Evolutionary conservation across 1,139 yeast genomes (phyloP).

Genomic region (Geotrichum restrictum): DNA sequence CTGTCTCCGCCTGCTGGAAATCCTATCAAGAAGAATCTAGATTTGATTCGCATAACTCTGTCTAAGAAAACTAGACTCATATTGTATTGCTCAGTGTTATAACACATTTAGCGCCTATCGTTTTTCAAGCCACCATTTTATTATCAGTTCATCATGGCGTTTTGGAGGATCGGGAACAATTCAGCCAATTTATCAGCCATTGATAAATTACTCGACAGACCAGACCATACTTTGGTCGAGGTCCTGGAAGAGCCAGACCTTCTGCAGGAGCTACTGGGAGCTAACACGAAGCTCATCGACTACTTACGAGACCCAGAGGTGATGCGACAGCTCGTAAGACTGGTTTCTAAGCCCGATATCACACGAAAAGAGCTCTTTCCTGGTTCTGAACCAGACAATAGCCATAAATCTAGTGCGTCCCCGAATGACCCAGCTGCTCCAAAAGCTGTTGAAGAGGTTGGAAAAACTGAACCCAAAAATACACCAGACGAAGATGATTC

Average conservation of each 20-base stretch:
- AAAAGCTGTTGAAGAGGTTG: constrained; percentile 14
- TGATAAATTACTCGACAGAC: constrained; percentile 63
- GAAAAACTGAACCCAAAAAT: background rate
- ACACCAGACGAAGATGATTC: background rate
- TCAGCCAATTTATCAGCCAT: constrained; percentile 73
- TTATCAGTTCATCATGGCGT: constrained; percentile 42
- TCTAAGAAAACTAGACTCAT: too few species aligned
- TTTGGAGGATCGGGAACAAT: constrained; percentile 89
- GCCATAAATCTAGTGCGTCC: constrained; percentile 31
- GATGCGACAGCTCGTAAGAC: constrained; percentile 59
- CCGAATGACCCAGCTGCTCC: constrained; percentile 21
- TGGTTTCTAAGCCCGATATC: constrained; percentile 47
- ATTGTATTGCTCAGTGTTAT: too few species aligned
- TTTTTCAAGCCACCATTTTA: too few species aligned
- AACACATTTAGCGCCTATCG: too few species aligned
- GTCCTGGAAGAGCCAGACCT: constrained; percentile 82
- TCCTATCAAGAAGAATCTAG: too few species aligned
- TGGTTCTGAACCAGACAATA: too few species aligned
- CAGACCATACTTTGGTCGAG: constrained; percentile 55
- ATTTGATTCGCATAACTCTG: too few species aligned
- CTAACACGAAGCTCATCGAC: constrained; percentile 77
- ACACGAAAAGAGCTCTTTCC: background rate
- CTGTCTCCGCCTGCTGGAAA: too few species aligned
- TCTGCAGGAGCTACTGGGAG: constrained; percentile 75
- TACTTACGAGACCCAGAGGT: constrained; percentile 73